Percentiles rank a stretch among this genome's conserved stretches.
phyloP scores from a whole-genome alignment of 306 rosid genomes.

The Hippophae rhamnoides region DNA sequence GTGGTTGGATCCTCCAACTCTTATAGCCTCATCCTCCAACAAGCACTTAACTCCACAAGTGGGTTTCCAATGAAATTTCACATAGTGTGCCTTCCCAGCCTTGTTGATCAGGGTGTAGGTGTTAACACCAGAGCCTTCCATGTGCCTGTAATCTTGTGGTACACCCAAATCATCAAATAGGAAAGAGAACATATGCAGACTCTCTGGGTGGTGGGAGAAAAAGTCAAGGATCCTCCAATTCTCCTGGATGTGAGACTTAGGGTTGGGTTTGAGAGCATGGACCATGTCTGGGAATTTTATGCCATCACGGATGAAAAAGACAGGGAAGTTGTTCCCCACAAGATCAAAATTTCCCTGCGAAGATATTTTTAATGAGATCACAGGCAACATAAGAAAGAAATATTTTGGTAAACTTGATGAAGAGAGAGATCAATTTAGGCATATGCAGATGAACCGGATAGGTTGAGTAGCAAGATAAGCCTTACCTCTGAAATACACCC shows the following conservation, averaged over 20 bases:
- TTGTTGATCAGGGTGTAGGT: constrained; percentile 72
- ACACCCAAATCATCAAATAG: constrained; percentile 77
- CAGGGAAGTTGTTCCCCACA: constrained; percentile 89
- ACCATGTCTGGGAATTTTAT: constrained; percentile 92
- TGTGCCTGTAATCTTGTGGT: constrained; percentile 92
- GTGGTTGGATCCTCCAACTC: constrained; percentile 87
- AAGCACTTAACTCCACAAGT: constrained; percentile 70
- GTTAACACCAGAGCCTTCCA: constrained; percentile 91
- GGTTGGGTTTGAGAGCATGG: constrained; percentile 90
- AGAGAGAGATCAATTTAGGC: too few species aligned
- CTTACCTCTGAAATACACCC: too few species aligned
- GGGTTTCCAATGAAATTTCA: constrained; percentile 88
- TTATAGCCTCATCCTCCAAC: constrained; percentile 76
- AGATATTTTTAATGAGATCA: constrained; percentile 3
- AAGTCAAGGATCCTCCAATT: constrained; percentile 82
- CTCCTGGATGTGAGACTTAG: constrained; percentile 92
- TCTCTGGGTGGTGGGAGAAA: constrained; percentile 91
- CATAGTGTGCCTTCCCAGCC: constrained; percentile 71
- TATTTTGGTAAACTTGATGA: neutral
- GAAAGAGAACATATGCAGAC: constrained; percentile 78
- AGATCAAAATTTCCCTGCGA: constrained; percentile 90
- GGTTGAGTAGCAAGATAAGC: too few species aligned
- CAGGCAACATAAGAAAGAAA: neutral
- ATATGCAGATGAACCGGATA: too few species aligned
- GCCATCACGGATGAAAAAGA: constrained; percentile 76